Base-by-base conservation (phyloP, 1,284 basidiomycete genomes). In the Tilletiopsis washingtonensis region DNA sequence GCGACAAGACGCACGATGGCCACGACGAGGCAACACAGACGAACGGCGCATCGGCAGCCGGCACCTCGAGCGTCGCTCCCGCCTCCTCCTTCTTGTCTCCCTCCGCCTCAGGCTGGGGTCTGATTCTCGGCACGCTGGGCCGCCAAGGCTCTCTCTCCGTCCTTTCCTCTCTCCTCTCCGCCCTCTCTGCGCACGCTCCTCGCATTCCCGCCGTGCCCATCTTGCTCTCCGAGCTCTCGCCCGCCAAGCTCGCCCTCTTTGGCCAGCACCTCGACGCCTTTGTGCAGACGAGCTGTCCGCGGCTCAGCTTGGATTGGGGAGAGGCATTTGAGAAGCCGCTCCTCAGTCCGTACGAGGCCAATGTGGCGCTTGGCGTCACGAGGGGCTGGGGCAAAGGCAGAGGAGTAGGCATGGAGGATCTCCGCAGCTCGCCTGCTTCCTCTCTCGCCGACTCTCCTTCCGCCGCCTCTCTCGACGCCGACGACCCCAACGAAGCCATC, bases 121-220 rank as follows among this genome's bases (percentile, higher is more conserved):
- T 98, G n/a, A 80, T 98, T 17, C 80, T 99, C 5, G 94, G 94
- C 9, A 98, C 94, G 0, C 78, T 98, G 0, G 94, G 94, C 4
- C 78, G 94, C 49, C 94, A 99, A 74, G 94, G 94, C 15, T 93
- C 84, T 70, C 79, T 93, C 61, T 84, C 81, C 52, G 94, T 98
- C 53, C 78, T 97, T 12, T 29, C 26, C 11, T 47, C 50, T 43
- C 37, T 56, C 14, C 44, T 24, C 19, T 37, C 54, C 11, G 25
- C 49, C 25, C 40, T 72, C n/a, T 51, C 43, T 1, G 49, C 38
- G 23, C 56, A 59, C 27, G 44, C 26, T 9, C 59, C 54, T 3
- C 49, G 25, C n/a, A 64, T 75, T 7, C 86, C 88, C 0, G 84
- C 84, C 67, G 81, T 96, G 45, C 88, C 86, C 15, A 90, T 94